Conservation (phyloP, 2,329 filamentous ascomycete genomes). For the Bipolaris sorokiniana region DNA sequence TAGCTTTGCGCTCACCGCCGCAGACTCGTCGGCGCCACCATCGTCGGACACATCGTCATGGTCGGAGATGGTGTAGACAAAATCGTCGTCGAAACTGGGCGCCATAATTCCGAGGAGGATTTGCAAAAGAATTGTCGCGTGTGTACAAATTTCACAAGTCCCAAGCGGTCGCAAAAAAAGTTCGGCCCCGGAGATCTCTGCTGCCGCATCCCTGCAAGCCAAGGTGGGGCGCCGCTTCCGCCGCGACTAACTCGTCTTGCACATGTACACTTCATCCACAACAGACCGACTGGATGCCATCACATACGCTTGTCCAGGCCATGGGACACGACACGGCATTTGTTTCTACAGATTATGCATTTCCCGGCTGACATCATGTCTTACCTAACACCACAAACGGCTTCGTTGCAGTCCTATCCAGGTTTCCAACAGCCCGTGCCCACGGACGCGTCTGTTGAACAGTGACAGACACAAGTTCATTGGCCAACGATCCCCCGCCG, state of each 20-base stretch:
- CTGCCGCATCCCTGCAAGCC: slow-evolving; percentile 15
- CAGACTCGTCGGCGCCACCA: slow-evolving; percentile 38
- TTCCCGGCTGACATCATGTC: not conserved
- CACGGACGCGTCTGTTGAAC: not conserved
- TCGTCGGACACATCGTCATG: slow-evolving; percentile 49
- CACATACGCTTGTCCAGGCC: not conserved
- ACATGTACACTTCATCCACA: too few species aligned
- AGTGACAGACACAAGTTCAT: not conserved
- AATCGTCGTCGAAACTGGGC: slow-evolving; percentile 46
- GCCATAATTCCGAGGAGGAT: slow-evolving; percentile 33
- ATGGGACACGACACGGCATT: not conserved
- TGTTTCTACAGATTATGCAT: too few species aligned
- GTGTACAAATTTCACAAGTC: slow-evolving; percentile 10
- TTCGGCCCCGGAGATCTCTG: slow-evolving; percentile 23
- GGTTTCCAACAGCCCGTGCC: not conserved
- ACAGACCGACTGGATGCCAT: too few species aligned
- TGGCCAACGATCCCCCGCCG: not conserved
- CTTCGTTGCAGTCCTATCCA: not conserved
- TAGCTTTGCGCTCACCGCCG: slow-evolving; percentile 34
- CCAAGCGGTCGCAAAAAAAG: slow-evolving; percentile 30
- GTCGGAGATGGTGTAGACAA: slow-evolving; percentile 50
- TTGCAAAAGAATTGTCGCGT: not conserved
- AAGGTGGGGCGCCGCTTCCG: slow-evolving; percentile 10
- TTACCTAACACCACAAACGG: not conserved
- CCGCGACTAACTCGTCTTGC: slow-evolving; percentile 2